phyloP scores from a whole-genome alignment of 2,329 filamentous ascomycete genomes.

The Blastomyces emzantsi region DNA sequence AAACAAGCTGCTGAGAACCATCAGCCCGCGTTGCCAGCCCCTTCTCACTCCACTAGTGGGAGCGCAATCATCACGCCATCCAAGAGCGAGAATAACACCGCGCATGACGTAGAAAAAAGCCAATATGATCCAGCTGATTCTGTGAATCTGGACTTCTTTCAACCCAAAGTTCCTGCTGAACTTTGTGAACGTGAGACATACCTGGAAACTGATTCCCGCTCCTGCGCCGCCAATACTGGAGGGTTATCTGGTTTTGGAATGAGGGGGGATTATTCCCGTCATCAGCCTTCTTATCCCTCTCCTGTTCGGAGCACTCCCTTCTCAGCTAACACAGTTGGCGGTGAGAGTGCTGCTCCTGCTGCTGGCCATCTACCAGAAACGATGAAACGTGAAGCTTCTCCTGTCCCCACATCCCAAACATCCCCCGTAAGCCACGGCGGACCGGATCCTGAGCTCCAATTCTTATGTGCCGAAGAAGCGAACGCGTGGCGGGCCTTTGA shows the following conservation, averaged over 20 bases:
- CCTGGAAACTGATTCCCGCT: background rate
- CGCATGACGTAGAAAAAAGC: background rate
- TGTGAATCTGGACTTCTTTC: constrained; percentile 4
- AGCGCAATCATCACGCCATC: background rate
- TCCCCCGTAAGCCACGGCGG: background rate
- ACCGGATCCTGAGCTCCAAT: constrained; percentile 10
- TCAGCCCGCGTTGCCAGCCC: background rate
- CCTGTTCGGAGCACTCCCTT: background rate
- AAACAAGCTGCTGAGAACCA: background rate
- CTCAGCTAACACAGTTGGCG: background rate
- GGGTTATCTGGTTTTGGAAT: background rate
- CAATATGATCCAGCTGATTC: background rate
- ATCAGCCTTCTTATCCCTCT: constrained; percentile 3
- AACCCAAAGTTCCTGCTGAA: background rate
- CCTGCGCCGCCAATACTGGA: background rate
- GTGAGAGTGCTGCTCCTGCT: too few relatives aligned
- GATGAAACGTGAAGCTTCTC: background rate
- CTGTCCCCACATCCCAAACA: background rate
- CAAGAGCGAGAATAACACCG: background rate
- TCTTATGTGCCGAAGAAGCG: constrained; percentile 19
- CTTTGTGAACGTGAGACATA: background rate
- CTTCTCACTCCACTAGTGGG: background rate
- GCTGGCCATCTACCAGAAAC: background rate
- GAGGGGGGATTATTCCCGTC: background rate
- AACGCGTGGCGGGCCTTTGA: constrained; percentile 8